Conservation (phyloP, 495 filamentous ascomycete species). For the Gamarada debralockiae region DNA sequence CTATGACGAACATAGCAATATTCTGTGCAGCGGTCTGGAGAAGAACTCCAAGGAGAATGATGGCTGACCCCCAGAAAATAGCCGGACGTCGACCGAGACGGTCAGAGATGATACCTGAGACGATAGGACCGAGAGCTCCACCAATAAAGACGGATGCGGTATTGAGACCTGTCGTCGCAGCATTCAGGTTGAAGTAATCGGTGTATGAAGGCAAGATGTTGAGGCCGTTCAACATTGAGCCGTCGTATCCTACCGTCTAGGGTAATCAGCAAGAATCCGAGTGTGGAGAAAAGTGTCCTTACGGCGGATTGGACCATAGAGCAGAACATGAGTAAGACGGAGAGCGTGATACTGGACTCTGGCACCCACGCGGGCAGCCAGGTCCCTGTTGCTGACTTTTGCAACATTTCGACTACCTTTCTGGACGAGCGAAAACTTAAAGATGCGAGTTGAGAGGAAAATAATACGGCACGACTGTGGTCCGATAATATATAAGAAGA, state of each 20-base stretch:
- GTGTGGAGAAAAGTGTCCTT: slow-evolving; percentile 3
- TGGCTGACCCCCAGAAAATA: slow-evolving; percentile 38
- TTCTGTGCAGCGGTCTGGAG: slow-evolving; percentile 46
- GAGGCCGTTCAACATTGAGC: slow-evolving; percentile 48
- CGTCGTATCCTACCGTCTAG: slow-evolving; percentile 45
- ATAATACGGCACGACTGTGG: too few relatives aligned
- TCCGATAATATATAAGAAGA: too few relatives aligned
- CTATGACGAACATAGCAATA: slow-evolving; percentile 39
- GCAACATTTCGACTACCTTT: slow-evolving; percentile 34
- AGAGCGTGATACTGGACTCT: slow-evolving; percentile 36
- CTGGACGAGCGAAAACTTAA: not conserved
- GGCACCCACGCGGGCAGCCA: slow-evolving; percentile 53
- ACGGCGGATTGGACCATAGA: slow-evolving; percentile 45
- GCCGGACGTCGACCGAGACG: slow-evolving; percentile 36
- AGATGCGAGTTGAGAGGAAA: too few relatives aligned
- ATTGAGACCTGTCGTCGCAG: slow-evolving; percentile 16
- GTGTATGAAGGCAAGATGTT: slow-evolving; percentile 48
- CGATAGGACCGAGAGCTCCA: slow-evolving; percentile 15
- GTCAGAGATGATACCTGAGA: slow-evolving; percentile 17
- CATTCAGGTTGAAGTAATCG: slow-evolving; percentile 45
- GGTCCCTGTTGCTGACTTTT: slow-evolving; percentile 37
- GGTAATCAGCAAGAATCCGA: slow-evolving; percentile 1
- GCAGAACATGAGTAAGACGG: slow-evolving; percentile 39
- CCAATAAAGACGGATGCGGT: slow-evolving; percentile 25
- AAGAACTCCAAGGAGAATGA: slow-evolving; percentile 42